These are phyloP conservation scores for Globisporangium parvum DNA, from an alignment of 352 stramenopile species.

Conservation along the genomic window DNA sequence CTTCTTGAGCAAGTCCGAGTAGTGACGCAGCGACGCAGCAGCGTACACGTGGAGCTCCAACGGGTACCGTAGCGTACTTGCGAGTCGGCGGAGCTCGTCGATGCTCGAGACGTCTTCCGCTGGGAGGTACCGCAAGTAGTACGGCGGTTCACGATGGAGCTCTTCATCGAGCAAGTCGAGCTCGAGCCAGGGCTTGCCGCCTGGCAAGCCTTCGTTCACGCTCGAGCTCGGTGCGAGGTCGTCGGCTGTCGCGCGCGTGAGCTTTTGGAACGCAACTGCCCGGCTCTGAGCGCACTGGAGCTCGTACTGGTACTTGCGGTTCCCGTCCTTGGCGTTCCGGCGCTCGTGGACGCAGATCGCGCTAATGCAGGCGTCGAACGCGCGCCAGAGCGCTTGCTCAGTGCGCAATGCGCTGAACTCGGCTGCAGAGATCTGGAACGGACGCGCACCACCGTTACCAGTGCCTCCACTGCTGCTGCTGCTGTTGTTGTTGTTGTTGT, in stretches of 20 bases:
- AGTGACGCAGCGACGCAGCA: slow-evolving; percentile 44
- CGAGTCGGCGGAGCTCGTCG: slow-evolving; percentile 52
- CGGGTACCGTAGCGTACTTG: slow-evolving; percentile 49
- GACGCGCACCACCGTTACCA: slow-evolving; percentile 5
- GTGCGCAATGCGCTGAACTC: slow-evolving; percentile 45
- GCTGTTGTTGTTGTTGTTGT: too few relatives aligned
- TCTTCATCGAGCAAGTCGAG: slow-evolving; percentile 50
- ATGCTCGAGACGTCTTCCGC: slow-evolving; percentile 54
- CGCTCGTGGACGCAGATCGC: slow-evolving; percentile 59
- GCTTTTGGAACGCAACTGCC: slow-evolving; percentile 43
- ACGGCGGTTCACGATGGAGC: slow-evolving; percentile 55
- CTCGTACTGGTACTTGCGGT: slow-evolving; percentile 55
- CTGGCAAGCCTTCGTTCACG: slow-evolving; percentile 52
- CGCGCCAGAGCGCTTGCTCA: slow-evolving; percentile 67
- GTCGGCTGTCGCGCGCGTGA: slow-evolving; percentile 34
- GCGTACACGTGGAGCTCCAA: slow-evolving; percentile 54
- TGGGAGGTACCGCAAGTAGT: slow-evolving; percentile 68
- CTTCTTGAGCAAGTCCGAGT: slow-evolving; percentile 57
- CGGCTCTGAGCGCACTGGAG: slow-evolving; percentile 41
- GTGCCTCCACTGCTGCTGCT: background rate
- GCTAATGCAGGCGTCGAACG: slow-evolving; percentile 67
- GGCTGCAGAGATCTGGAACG: slow-evolving; percentile 24
- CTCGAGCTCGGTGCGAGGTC: slow-evolving; percentile 28
- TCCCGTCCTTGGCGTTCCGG: slow-evolving; percentile 42
- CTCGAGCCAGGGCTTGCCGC: slow-evolving; percentile 46